A percentile compares a stretch with the other conserved stretches of the same genome.
These are phyloP conservation scores for Eutrema japonicum DNA, from an alignment of 345 rosid genomes.

Conservation along the genomic window DNA sequence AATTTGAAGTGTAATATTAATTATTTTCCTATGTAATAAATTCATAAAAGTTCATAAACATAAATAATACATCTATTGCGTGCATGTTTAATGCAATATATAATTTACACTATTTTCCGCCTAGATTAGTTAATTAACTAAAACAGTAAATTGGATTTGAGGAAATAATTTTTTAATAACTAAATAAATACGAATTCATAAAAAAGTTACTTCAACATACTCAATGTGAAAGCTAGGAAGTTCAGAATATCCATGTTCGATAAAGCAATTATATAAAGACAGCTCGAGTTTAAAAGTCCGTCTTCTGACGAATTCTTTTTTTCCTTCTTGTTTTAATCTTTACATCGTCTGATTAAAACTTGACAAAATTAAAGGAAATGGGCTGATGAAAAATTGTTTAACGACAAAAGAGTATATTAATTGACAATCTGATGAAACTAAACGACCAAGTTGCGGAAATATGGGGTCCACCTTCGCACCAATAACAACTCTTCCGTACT, in stretches of 20 bases:
- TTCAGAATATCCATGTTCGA: conserved; percentile 1
- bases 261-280: background rate
- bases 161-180: background rate
- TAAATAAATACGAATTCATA: background rate
- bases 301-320: background rate
- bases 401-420: conserved; percentile 18
- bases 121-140: background rate
- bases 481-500: conserved; percentile 38
- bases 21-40: background rate
- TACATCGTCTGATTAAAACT: conserved; percentile 12
- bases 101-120: background rate
- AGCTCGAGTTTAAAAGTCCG: background rate
- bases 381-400: conserved; percentile 8
- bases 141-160: background rate
- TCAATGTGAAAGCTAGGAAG: conserved; percentile 4
- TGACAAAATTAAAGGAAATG: conserved; percentile 18
- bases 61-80: background rate
- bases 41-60: background rate
- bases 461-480: conserved; percentile 32
- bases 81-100: too few species aligned
- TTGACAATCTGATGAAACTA: conserved; percentile 24
- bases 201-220: background rate
- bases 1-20: background rate
- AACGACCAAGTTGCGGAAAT: conserved; percentile 39
- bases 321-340: background rate